Evolutionary conservation across 108 stramenopile genomes (phyloP).

Genomic region (Aurantiochytrium sp.): DNA sequence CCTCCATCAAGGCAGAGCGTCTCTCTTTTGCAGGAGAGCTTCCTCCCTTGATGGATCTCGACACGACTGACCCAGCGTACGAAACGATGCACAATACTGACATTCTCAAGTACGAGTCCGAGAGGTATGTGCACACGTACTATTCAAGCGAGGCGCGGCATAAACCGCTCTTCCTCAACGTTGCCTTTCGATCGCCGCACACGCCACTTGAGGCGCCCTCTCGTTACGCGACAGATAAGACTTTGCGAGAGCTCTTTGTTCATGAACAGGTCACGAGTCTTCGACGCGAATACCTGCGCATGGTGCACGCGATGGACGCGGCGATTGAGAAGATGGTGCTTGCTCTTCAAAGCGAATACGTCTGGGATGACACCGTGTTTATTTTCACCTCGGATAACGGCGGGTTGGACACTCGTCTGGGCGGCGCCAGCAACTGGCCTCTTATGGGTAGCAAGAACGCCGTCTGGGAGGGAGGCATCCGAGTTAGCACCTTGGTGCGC

Average conservation of each 20-base stretch:
- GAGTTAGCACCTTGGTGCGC: neutral
- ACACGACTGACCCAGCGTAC: neutral
- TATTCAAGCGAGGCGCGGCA: neutral
- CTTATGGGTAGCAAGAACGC: neutral
- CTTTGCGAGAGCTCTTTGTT: neutral
- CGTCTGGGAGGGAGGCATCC: constrained; percentile 19
- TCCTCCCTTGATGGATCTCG: neutral
- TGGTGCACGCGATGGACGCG: neutral
- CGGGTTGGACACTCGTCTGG: neutral
- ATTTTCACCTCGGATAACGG: constrained; percentile 21
- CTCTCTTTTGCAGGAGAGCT: neutral
- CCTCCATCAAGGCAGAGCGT: neutral
- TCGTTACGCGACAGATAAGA: neutral
- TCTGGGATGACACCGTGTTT: neutral
- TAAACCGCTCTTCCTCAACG: neutral
- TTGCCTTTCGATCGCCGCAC: neutral
- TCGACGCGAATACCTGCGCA: neutral
- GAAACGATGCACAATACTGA: neutral
- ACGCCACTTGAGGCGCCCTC: neutral
- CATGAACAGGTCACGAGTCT: neutral
- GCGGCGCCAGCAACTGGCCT: constrained; percentile 22
- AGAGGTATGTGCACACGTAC: neutral
- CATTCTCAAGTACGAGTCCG: neutral
- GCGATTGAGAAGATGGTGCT: neutral
- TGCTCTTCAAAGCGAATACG: neutral